Evolutionary conservation across 257 asterid genomes (phyloP), one percentile per base, ranked within the genome.

Genomic region (Solanum chiquidenum): DNA sequence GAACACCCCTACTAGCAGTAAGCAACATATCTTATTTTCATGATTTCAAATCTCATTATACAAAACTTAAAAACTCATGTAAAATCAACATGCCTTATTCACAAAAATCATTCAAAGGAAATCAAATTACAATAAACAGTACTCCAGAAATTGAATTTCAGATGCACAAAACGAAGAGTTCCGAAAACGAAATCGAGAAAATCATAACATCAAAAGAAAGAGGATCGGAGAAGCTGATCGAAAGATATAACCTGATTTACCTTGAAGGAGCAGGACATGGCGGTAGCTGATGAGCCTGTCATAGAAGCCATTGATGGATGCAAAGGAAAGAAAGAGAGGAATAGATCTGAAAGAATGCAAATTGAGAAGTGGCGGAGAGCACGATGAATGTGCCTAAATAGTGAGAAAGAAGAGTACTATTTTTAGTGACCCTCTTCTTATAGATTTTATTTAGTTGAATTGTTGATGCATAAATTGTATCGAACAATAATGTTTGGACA

Each of bases 261-360:
- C 89, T 90, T 95, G 83, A 92, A 77, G 38, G 95, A 90, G 94
- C 90, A 88, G 34, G 98, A 89, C 73, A 91, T 33, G 58, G 93
- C 29, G 58, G 93, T 38, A 86, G 90, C 86, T 84, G 92, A 88
- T 64, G 96, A 92, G 66, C 93, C 93, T 18, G 95, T 86, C n/a
- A 92, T 42, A 20, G 98, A 93, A 21, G 98, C 96, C 98, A 95
- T 85, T 85, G 87, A 80, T 58, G 91, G 87, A 89, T 35, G 84
- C 64, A 77, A 31, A 83, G 12, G 87, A 31, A 40, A 6, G 86
- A 21, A 85, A 10, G 66, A 85, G 21, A 75, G 12, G 34, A 88
- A 62, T 11, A 88, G 93, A 89, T 89, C 93, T 91, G 91, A 69
- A 55, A 44, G 33, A 69, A 75, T 20, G 76, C n/a, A 29, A 71